Percentiles rank a stretch among this genome's conserved stretches.
phyloP scores from a whole-genome alignment of 352 stramenopile genomes.

The Phytophthora nicotianae region DNA sequence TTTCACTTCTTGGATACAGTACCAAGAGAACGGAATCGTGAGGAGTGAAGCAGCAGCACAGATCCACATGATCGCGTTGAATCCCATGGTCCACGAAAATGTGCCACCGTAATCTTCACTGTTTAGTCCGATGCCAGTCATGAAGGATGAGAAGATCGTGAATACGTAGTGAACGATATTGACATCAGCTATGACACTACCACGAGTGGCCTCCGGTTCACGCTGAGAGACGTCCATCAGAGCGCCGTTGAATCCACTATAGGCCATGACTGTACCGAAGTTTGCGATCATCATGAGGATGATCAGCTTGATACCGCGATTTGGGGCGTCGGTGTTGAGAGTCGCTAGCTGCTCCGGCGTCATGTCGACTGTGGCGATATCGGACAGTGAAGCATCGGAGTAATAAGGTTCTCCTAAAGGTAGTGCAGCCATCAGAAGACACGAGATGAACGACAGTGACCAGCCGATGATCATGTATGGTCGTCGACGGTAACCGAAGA shows the following conservation, averaged over 20 bases:
- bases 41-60: conserved; percentile 34
- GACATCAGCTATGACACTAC: conserved; percentile 42
- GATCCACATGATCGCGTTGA: conserved; percentile 58
- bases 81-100: conserved; percentile 59
- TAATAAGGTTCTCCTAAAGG: conserved; percentile 57
- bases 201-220: conserved; percentile 42
- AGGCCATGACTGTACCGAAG: conserved; percentile 75
- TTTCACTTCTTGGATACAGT: conserved; percentile 48
- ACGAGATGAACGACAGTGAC: conserved; percentile 41
- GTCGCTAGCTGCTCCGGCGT: conserved; percentile 37
- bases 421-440: conserved; percentile 48
- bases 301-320: conserved; percentile 52
- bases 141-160: conserved; percentile 43
- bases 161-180: conserved; percentile 42
- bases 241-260: conserved; percentile 70
- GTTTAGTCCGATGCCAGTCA: conserved; percentile 53
- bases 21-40: conserved; percentile 41
- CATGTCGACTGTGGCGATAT: conserved; percentile 34
- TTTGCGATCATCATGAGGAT: conserved; percentile 76
- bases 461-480: conserved; percentile 84
- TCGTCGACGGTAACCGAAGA: conserved; percentile 77
- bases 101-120: conserved; percentile 49
- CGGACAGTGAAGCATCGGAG: conserved; percentile 27
- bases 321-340: conserved; percentile 45
- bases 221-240: conserved; percentile 58